Evolutionary conservation across 129 eudicot species (phyloP).

Genomic region (Rutidosis leptorrhynchoides): DNA sequence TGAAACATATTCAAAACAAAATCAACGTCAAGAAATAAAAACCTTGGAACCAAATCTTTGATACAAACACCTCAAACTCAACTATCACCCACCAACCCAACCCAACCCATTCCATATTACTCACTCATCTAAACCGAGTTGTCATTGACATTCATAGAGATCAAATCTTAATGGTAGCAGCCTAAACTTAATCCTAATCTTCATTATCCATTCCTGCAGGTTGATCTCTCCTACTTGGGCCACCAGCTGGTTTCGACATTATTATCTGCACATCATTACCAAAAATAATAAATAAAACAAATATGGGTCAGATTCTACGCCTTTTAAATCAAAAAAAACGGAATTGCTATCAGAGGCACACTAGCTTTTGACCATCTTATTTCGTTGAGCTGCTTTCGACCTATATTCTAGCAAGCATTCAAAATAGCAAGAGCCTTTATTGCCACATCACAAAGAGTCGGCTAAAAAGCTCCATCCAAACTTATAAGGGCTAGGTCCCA

Average conservation of each 20-base stretch:
- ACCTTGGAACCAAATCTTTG: too few species aligned
- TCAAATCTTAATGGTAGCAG: not conserved
- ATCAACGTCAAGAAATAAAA: too few species aligned
- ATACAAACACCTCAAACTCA: too few species aligned
- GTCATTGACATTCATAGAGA: not conserved
- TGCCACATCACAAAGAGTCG: not conserved
- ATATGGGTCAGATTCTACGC: not conserved
- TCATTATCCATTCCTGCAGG: constrained; percentile 69
- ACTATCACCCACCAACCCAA: too few species aligned
- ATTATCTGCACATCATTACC: constrained; percentile 49
- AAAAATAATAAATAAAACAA: not conserved
- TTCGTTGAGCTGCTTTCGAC: not conserved
- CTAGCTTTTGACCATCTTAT: not conserved
- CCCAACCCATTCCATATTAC: not conserved
- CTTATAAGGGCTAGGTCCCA: not conserved
- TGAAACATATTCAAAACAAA: too few species aligned
- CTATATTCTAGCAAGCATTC: not conserved
- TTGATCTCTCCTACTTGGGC: constrained; percentile 53
- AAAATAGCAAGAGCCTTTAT: not conserved
- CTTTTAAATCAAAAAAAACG: too few species aligned
- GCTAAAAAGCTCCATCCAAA: too few species aligned
- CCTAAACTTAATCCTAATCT: constrained; percentile 43
- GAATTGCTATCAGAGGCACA: not conserved
- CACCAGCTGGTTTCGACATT: constrained; percentile 91
- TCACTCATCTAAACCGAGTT: constrained; percentile 2